A percentile compares a stretch with the other conserved stretches of the same genome.
These are phyloP conservation scores for Comarum palustre DNA, from an alignment of 306 rosid genomes.

Conservation along the genomic window DNA sequence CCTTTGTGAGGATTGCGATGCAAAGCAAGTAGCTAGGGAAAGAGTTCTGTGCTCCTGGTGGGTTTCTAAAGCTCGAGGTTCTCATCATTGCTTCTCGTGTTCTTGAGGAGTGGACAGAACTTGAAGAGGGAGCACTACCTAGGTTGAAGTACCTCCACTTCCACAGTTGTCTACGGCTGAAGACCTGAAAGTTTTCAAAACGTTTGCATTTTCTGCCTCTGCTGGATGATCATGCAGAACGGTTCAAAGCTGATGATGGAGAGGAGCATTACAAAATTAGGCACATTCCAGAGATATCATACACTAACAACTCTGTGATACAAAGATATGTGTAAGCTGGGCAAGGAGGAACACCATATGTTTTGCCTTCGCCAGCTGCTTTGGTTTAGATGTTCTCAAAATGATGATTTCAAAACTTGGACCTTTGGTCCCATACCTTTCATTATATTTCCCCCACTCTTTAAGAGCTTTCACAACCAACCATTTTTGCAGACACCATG, in stretches of 20 bases:
- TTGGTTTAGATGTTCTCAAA: too few relatives aligned
- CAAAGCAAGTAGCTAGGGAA: constrained; percentile 18
- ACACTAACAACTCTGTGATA: constrained; percentile 7
- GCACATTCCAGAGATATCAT: constrained; percentile 14
- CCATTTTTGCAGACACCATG: too few relatives aligned
- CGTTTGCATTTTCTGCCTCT: constrained; percentile 12
- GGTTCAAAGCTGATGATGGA: constrained; percentile 27
- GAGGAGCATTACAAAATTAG: constrained; percentile 24
- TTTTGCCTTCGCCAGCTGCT: too few relatives aligned
- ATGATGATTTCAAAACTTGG: too few relatives aligned
- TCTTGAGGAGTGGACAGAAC: constrained; percentile 27
- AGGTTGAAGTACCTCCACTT: constrained; percentile 22
- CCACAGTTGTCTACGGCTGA: constrained; percentile 15
- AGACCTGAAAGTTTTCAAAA: constrained; percentile 22
- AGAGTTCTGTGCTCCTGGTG: constrained; percentile 22
- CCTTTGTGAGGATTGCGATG: constrained; percentile 27
- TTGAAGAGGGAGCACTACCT: constrained; percentile 30
- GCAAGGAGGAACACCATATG: not conserved
- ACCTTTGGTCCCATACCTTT: too few relatives aligned
- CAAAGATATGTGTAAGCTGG: not conserved
- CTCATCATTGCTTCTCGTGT: constrained; percentile 26
- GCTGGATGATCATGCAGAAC: constrained; percentile 22
- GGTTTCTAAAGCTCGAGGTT: constrained; percentile 25
- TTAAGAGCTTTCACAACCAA: too few relatives aligned
- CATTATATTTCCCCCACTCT: too few relatives aligned